Conservation (phyloP, 2,329 filamentous ascomycete genomes). For the Botrytis fabae region DNA sequence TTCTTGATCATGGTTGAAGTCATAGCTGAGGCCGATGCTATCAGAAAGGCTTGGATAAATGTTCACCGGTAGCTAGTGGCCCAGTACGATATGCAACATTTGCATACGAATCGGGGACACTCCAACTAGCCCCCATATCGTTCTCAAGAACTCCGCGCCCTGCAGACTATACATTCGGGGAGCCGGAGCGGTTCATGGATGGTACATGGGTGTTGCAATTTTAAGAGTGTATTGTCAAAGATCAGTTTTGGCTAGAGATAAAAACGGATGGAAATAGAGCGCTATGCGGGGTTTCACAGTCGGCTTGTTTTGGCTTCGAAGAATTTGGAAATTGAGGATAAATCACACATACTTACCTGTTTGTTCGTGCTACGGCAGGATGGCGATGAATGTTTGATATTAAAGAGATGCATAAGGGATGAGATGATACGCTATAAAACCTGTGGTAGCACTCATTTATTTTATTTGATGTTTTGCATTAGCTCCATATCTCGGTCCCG, state of each 20-base stretch:
- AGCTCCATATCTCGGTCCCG: slow-evolving; percentile 3
- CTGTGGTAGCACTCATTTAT: background rate
- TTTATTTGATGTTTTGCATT: slow-evolving; percentile 15
- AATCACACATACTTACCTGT: background rate
- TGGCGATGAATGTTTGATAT: background rate
- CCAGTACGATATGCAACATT: background rate
- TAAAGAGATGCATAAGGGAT: background rate
- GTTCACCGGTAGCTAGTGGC: slow-evolving; percentile 10
- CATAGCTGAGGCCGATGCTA: background rate
- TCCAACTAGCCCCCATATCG: background rate
- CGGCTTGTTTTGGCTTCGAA: background rate
- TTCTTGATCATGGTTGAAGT: background rate
- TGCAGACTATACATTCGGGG: background rate
- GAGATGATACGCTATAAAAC: slow-evolving; percentile 3
- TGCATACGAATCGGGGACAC: slow-evolving; percentile 11
- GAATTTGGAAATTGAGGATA: slow-evolving; percentile 8
- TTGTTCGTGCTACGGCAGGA: background rate
- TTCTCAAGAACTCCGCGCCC: background rate
- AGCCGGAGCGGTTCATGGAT: background rate
- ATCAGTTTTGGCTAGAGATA: background rate
- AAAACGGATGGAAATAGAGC: background rate
- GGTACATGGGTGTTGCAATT: background rate
- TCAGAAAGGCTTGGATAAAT: background rate
- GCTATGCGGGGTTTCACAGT: slow-evolving; percentile 1
- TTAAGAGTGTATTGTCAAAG: background rate